Percentiles rank a stretch among this genome's conserved stretches.
Conservation (phyloP, 768 basidiomycete species). For the Lactarius psammicola region DNA sequence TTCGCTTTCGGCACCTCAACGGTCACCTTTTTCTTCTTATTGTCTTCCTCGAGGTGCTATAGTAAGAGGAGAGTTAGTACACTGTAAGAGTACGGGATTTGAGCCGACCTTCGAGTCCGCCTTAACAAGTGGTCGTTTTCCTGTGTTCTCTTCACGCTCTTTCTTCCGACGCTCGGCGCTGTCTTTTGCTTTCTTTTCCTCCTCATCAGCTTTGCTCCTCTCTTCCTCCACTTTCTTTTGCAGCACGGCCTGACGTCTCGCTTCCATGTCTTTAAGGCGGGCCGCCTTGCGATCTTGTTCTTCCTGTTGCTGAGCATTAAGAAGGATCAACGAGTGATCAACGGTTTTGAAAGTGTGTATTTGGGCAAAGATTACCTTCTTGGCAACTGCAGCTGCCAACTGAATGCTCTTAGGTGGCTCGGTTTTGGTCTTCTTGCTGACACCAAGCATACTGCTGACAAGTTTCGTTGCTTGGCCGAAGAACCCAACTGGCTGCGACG, state of each 20-base stretch:
- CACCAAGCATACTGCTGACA: slow-evolving; percentile 61
- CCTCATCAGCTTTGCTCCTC: slow-evolving; percentile 56
- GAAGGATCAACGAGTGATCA: slow-evolving; percentile 11
- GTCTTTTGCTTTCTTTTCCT: slow-evolving; percentile 70
- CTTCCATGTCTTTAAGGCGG: slow-evolving; percentile 78
- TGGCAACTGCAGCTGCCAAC: slow-evolving; percentile 78
- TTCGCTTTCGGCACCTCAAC: slow-evolving; percentile 48
- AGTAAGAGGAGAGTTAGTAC: background rate
- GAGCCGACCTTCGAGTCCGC: slow-evolving; percentile 55
- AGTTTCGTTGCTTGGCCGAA: slow-evolving; percentile 69
- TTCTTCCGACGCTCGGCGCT: slow-evolving; percentile 77
- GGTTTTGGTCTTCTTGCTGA: slow-evolving; percentile 65
- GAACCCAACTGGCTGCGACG: slow-evolving; percentile 51
- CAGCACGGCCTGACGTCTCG: slow-evolving; percentile 64
- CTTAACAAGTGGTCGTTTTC: slow-evolving; percentile 60
- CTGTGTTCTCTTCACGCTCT: slow-evolving; percentile 74
- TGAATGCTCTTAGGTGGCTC: slow-evolving; percentile 77
- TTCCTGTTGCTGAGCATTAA: slow-evolving; percentile 72
- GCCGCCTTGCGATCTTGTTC: slow-evolving; percentile 77
- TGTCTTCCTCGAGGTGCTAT: slow-evolving; percentile 59
- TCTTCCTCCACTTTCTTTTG: slow-evolving; percentile 82
- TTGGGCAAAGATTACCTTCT: slow-evolving; percentile 60
- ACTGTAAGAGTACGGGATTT: background rate
- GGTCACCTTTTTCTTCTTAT: slow-evolving; percentile 64
- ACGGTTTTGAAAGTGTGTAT: slow-evolving; percentile 5